A percentile compares a stretch with the other conserved stretches of the same genome.
These are phyloP conservation scores for Lipomyces kockii DNA, from an alignment of 805 yeast species.

Conservation along the genomic window DNA sequence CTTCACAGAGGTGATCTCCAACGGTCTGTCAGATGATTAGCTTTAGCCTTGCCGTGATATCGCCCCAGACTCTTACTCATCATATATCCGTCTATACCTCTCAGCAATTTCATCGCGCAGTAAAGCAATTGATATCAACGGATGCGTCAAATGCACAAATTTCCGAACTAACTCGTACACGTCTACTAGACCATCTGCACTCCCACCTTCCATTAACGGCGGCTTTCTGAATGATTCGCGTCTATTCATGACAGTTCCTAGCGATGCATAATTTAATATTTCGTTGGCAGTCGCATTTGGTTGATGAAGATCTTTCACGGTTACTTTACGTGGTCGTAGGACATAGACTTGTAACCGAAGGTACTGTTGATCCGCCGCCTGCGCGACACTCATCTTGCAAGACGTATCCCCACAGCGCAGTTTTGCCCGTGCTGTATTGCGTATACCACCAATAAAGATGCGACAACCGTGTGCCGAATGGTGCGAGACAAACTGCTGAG, in stretches of 20 bases:
- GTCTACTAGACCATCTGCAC: neutral
- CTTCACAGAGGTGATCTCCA: constrained; percentile 7
- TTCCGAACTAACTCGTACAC: constrained; percentile 7
- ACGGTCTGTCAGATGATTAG: constrained; percentile 5
- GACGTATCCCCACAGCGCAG: neutral
- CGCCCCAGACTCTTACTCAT: constrained; percentile 12
- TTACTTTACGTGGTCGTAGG: neutral
- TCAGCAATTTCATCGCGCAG: constrained; percentile 23
- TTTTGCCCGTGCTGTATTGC: neutral
- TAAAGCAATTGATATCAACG: constrained; percentile 10
- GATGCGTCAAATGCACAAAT: constrained; percentile 25
- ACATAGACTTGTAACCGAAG: constrained; percentile 9
- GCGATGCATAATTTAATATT: too few species aligned
- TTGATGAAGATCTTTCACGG: neutral
- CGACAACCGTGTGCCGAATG: neutral
- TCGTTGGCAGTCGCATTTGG: neutral
- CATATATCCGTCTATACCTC: constrained; percentile 21
- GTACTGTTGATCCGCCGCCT: neutral
- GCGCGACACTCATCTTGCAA: constrained; percentile 6
- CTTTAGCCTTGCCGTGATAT: neutral
- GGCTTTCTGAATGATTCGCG: neutral
- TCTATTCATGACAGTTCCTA: too few species aligned
- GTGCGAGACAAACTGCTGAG: neutral
- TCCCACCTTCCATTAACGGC: neutral
- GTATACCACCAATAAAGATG: neutral